Conservation (phyloP, 768 basidiomycete genomes). For the Imleria badia region DNA sequence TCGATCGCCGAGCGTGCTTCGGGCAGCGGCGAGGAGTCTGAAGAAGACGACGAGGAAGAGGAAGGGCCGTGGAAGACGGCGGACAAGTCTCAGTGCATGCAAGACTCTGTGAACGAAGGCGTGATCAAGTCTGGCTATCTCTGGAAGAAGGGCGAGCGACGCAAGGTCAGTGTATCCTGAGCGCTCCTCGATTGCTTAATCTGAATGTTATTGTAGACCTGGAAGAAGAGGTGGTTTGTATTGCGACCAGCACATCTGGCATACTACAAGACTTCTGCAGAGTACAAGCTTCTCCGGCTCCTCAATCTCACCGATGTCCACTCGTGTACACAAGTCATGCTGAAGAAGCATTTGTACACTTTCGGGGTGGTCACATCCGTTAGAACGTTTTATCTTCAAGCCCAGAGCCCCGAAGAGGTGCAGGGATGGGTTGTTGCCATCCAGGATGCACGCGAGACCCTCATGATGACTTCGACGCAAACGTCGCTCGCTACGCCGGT, state of each 20-base stretch:
- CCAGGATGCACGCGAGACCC: conserved; percentile 67
- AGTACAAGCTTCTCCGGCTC: conserved; percentile 89
- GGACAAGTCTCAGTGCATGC: conserved; percentile 41
- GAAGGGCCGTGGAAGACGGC: conserved; percentile 64
- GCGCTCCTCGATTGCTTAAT: not conserved
- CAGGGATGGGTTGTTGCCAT: conserved; percentile 82
- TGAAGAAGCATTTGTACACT: conserved; percentile 87
- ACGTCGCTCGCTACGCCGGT: conserved; percentile 53
- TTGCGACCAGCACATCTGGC: conserved; percentile 88
- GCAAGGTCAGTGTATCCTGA: conserved; percentile 67
- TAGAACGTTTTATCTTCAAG: conserved; percentile 91
- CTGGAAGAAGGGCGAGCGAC: conserved; percentile 95
- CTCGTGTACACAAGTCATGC: conserved; percentile 79
- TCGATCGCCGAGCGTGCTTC: conserved; percentile 76
- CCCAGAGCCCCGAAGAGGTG: conserved; percentile 67
- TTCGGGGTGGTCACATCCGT: conserved; percentile 90
- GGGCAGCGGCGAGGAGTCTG: conserved; percentile 74
- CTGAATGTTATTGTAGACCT: conserved; percentile 56
- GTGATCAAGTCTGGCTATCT: conserved; percentile 92
- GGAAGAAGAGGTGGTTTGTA: conserved; percentile 99
- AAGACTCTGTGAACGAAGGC: conserved; percentile 58
- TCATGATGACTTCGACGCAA: conserved; percentile 63
- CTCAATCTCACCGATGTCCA: conserved; percentile 88
- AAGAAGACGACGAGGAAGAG: conserved; percentile 70
- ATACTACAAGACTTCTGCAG: conserved; percentile 94